phyloP scores from a whole-genome alignment of 805 yeast species.

The Yarrowia keelungensis region DNA sequence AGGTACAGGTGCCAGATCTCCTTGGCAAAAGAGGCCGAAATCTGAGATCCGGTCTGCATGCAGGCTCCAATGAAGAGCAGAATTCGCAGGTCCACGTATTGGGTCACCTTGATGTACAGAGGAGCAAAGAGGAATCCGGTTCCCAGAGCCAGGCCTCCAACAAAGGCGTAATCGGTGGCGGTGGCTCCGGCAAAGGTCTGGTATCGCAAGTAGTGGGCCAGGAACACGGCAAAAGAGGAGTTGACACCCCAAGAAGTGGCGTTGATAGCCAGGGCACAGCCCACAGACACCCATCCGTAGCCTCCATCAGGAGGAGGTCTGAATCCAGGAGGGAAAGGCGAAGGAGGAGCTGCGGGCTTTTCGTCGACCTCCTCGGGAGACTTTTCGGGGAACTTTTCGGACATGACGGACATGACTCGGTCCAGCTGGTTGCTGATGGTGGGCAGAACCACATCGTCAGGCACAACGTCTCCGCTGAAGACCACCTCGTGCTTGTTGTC shows the following conservation, averaged over 20 bases:
- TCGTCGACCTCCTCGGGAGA: constrained; percentile 4
- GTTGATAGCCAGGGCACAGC: constrained; percentile 34
- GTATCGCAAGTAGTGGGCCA: constrained; percentile 37
- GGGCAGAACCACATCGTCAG: constrained; percentile 16
- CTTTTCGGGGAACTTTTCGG: constrained; percentile 24
- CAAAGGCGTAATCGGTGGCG: constrained; percentile 33
- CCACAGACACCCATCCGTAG: constrained; percentile 39
- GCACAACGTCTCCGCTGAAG: constrained; percentile 29
- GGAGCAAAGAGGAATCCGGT: constrained; percentile 37
- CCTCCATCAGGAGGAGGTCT: constrained; percentile 40
- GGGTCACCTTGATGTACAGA: constrained; percentile 26
- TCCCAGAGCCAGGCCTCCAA: constrained; percentile 35
- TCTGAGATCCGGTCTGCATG: constrained; percentile 34
- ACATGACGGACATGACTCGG: constrained; percentile 29
- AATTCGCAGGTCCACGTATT: constrained; percentile 25
- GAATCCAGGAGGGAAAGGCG: constrained; percentile 36
- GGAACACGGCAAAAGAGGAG: constrained; percentile 36
- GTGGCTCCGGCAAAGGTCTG: constrained; percentile 34
- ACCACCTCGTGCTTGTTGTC: constrained; percentile 35
- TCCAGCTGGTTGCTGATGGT: constrained; percentile 36
- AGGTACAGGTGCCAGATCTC: constrained; percentile 59
- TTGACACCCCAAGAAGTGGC: constrained; percentile 38
- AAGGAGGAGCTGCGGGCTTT: constrained; percentile 27
- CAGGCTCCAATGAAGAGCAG: constrained; percentile 23
- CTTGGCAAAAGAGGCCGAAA: constrained; percentile 29